phyloP scores from a whole-genome alignment of 495 filamentous ascomycete genomes.

The Physcia stellaris region DNA sequence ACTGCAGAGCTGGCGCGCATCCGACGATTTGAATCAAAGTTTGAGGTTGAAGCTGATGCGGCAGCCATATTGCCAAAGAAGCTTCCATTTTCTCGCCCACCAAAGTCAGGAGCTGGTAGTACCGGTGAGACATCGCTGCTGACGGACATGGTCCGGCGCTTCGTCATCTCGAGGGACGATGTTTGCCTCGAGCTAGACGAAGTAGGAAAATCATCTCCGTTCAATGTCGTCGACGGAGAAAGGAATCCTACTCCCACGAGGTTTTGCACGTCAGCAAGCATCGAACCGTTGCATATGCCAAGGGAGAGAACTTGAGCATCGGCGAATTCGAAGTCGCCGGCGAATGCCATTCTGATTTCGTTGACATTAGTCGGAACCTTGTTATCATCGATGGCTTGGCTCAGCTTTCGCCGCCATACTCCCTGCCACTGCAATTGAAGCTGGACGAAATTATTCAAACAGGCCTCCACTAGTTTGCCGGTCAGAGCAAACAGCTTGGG shows the following conservation, averaged over 20 bases:
- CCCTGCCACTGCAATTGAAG: slow-evolving; percentile 69
- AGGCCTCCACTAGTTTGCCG: slow-evolving; percentile 63
- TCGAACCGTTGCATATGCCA: slow-evolving; percentile 43
- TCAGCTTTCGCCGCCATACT: slow-evolving; percentile 68
- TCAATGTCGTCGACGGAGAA: slow-evolving; percentile 31
- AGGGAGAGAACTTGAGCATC: slow-evolving; percentile 37
- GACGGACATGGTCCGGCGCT: slow-evolving; percentile 42
- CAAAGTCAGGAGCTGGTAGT: slow-evolving; percentile 18
- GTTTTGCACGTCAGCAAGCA: slow-evolving; percentile 38
- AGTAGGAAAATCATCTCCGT: slow-evolving; percentile 23
- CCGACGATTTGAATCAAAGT: slow-evolving; percentile 4
- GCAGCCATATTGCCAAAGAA: slow-evolving; percentile 14
- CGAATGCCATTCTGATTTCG: slow-evolving; percentile 58
- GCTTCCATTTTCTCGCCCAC: slow-evolving; percentile 10
- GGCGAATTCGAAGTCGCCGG: slow-evolving; percentile 50
- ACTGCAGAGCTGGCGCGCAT: slow-evolving; percentile 25
- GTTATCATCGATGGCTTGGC: slow-evolving; percentile 49
- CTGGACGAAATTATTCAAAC: slow-evolving; percentile 65
- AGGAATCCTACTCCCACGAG: slow-evolving; percentile 40
- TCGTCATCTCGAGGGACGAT: slow-evolving; percentile 30
- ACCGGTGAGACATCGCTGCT: slow-evolving; percentile 51
- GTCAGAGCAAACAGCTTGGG: slow-evolving; percentile 73
- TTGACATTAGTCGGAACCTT: slow-evolving; percentile 49
- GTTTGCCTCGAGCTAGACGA: slow-evolving; percentile 29
- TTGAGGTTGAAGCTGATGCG: not conserved